Evolutionary conservation across 164 flowering plant species (phyloP), one percentile per base, ranked within the genome.

Genomic region (Stephania cephalantha): DNA sequence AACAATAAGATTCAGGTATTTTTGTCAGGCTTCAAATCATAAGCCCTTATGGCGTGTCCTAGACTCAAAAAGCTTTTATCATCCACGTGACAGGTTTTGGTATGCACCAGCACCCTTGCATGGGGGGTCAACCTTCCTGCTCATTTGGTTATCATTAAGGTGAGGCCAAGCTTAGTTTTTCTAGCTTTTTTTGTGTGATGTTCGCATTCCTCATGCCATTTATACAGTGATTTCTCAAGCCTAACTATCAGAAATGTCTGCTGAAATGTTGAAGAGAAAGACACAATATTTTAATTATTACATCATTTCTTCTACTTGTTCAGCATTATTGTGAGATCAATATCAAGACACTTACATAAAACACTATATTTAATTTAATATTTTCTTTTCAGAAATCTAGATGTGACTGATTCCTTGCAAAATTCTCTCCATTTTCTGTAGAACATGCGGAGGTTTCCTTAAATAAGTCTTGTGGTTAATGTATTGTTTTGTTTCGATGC

Each of bases 121-220:
- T 95, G 99, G 99, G 98, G 99, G 72, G 99, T 95, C 42, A 95
- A 95, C 76, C 97, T 95, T 85, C 99, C 99, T 17, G 99, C 99
- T 30, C 99, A 95, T 86, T 86, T 95, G 31, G 99, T 95, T 71
- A 91, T 95, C 61, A 92, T 95, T 71, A 95, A 95, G 99, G 99
- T 92, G 63, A 79, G 78, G 22, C 22, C 17, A 20, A 13, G 20
- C n/a, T 58, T 17, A 4, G 65, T 13, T 58, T 58, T 58, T 20
- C 4, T 35, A 58, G 7, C 65, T 58, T 48, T 20, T 20, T 58
- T 18, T 58, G 7, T 5, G 2, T 58, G 17, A 0, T 58, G 6
- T 58, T 58, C 5, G 20, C 7, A 58, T 17, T 6, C 15, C 17
- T 58, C n/a, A 58, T 35, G n/a, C 8, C 17, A 17, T 13, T 18